Evolutionary conservation across 805 yeast species (phyloP).

Genomic region (Suhomyces sp.): DNA sequence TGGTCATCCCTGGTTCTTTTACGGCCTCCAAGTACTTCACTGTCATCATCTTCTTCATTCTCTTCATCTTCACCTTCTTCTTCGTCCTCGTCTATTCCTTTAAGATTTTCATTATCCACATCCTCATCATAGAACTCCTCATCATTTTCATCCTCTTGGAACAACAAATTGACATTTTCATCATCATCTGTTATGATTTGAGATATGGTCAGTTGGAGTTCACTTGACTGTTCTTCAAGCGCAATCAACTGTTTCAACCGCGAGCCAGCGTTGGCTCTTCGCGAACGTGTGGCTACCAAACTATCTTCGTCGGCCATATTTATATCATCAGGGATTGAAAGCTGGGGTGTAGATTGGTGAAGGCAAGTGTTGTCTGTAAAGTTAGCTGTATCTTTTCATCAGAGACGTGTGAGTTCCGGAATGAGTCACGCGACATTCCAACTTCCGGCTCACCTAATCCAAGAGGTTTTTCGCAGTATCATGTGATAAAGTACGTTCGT

Average conservation of each 20-base stretch:
- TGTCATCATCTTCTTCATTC: conserved; percentile 21
- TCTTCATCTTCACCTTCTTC: conserved; percentile 44
- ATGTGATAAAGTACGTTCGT: too few relatives aligned
- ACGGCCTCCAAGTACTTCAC: conserved; percentile 14
- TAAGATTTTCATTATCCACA: conserved; percentile 13
- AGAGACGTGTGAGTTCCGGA: too few relatives aligned
- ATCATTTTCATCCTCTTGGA: conserved; percentile 51
- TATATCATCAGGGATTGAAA: not conserved
- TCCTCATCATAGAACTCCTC: conserved; percentile 24
- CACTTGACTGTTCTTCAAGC: conserved; percentile 57
- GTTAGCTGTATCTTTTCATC: too few relatives aligned
- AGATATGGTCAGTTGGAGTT: conserved; percentile 15
- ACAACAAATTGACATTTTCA: conserved; percentile 68
- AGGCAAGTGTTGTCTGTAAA: too few relatives aligned
- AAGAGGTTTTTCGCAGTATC: too few relatives aligned
- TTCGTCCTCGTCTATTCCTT: conserved; percentile 41
- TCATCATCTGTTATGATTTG: conserved; percentile 59
- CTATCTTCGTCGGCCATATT: conserved; percentile 38
- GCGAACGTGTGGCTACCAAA: conserved; percentile 69
- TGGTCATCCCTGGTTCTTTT: conserved; percentile 17
- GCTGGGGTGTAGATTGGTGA: not conserved
- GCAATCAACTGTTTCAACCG: conserved; percentile 70
- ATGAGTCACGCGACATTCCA: too few relatives aligned
- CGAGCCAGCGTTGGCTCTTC: conserved; percentile 90
- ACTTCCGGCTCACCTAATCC: too few relatives aligned